Evolutionary conservation across 176 grass and related monocot species (phyloP).

Genomic region (Bromus sterilis): DNA sequence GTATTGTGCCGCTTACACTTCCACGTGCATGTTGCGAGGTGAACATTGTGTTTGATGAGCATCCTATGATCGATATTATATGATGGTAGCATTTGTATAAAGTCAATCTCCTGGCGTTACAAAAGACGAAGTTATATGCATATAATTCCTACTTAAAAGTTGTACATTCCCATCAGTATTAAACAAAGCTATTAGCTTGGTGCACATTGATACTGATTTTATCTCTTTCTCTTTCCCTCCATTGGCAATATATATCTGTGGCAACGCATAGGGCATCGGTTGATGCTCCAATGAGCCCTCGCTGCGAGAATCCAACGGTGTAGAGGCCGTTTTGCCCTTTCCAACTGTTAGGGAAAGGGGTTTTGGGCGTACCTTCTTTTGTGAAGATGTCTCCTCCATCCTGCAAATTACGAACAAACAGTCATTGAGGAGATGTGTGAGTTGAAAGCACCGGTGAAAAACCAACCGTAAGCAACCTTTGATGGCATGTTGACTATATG

Average conservation of each 20-base stretch:
- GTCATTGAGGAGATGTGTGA: too few relatives aligned
- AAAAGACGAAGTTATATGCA: background rate
- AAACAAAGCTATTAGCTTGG: background rate
- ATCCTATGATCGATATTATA: background rate
- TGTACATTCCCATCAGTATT: constrained; percentile 19
- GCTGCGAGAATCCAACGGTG: constrained; percentile 72
- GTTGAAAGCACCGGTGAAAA: too few relatives aligned
- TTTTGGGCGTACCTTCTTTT: constrained; percentile 51
- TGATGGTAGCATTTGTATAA: background rate
- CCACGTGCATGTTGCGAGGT: background rate
- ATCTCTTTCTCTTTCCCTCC: constrained; percentile 22
- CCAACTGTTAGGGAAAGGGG: constrained; percentile 62
- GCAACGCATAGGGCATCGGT: constrained; percentile 70
- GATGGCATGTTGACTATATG: background rate
- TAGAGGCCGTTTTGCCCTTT: constrained; percentile 79
- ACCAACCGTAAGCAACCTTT: too few relatives aligned
- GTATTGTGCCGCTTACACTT: too few relatives aligned
- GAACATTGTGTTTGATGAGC: too few relatives aligned
- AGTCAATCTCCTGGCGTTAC: background rate
- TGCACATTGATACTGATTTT: background rate
- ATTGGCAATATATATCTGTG: constrained; percentile 53
- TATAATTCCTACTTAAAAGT: background rate
- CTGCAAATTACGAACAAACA: constrained; percentile 18
- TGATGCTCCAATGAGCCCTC: constrained; percentile 74
- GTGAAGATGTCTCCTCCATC: constrained; percentile 54